Percentiles rank a stretch among this genome's conserved stretches.
Evolutionary conservation across 345 rosid genomes (phyloP).

Genomic region (Citrus reticulata): DNA sequence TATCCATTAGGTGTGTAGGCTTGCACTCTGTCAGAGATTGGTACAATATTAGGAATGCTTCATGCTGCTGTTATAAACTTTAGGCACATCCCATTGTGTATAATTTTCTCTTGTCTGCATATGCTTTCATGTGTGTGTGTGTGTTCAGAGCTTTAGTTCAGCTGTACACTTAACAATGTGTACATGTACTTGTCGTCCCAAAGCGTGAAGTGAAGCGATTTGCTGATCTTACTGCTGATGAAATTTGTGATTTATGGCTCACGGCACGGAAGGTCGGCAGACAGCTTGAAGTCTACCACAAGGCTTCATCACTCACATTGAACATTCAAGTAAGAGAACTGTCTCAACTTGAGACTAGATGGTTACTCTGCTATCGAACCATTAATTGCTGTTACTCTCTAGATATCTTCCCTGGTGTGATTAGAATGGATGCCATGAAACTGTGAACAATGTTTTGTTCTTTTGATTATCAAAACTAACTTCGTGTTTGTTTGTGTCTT

Average conservation of each 20-base stretch:
- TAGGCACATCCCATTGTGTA: background rate
- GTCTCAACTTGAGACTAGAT: too few relatives aligned
- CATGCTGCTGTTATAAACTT: background rate
- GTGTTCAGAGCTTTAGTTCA: too few relatives aligned
- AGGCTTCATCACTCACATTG: conserved; percentile 79
- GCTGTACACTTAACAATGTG: conserved; percentile 34
- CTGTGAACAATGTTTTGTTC: background rate
- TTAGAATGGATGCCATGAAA: too few relatives aligned
- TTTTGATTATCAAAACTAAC: background rate
- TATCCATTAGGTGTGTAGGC: background rate
- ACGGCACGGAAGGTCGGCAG: conserved; percentile 71
- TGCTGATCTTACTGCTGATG: conserved; percentile 79
- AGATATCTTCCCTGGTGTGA: too few relatives aligned
- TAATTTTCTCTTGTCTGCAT: too few relatives aligned
- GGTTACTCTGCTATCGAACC: too few relatives aligned
- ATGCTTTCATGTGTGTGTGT: too few relatives aligned
- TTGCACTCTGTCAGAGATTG: background rate
- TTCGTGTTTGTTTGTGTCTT: background rate
- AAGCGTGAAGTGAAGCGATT: conserved; percentile 83
- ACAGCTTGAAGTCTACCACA: conserved; percentile 65
- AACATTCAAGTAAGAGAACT: conserved; percentile 64
- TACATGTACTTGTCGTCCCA: conserved; percentile 90
- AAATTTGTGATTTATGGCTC: conserved; percentile 79
- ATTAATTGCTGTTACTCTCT: too few relatives aligned
- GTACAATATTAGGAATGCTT: background rate